Percentiles rank a stretch among this genome's conserved stretches.
phyloP scores from a whole-genome alignment of 2,329 filamentous ascomycete species.

The Colletotrichum acutatum region DNA sequence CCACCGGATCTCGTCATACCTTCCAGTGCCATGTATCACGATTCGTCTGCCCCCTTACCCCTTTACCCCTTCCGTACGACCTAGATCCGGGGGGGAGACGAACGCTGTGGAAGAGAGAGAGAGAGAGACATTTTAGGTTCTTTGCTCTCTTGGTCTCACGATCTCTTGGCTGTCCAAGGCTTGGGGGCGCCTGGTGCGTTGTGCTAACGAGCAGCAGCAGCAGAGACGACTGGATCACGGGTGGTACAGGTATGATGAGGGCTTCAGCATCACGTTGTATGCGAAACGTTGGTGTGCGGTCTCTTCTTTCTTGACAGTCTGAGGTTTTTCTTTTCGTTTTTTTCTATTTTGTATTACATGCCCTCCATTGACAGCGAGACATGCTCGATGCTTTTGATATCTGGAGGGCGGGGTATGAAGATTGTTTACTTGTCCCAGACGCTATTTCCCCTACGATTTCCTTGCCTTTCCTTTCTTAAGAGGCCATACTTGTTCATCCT shows the following conservation, averaged over 20 bases:
- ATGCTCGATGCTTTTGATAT: background rate
- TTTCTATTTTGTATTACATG: background rate
- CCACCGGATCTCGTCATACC: constrained; percentile 35
- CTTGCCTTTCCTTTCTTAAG: background rate
- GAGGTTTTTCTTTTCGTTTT: background rate
- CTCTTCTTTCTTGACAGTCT: background rate
- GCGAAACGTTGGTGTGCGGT: background rate
- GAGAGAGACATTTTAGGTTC: background rate
- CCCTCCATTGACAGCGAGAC: background rate
- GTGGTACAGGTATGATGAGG: background rate
- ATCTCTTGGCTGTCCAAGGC: too few species aligned
- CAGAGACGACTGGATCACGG: background rate
- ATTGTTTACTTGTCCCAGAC: background rate
- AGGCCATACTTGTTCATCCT: background rate
- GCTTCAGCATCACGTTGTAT: background rate
- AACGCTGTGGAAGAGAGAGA: background rate
- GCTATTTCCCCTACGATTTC: background rate
- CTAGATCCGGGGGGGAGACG: background rate
- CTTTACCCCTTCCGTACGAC: background rate
- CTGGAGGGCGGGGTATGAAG: background rate
- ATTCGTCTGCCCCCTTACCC: background rate
- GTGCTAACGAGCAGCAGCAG: background rate
- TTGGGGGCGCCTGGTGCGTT: too few species aligned
- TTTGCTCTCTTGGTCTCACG: background rate
- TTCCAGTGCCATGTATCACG: background rate